These are phyloP conservation scores for Stereocaulon alpinum DNA, from an alignment of 495 filamentous ascomycete species.

Conservation along the genomic window DNA sequence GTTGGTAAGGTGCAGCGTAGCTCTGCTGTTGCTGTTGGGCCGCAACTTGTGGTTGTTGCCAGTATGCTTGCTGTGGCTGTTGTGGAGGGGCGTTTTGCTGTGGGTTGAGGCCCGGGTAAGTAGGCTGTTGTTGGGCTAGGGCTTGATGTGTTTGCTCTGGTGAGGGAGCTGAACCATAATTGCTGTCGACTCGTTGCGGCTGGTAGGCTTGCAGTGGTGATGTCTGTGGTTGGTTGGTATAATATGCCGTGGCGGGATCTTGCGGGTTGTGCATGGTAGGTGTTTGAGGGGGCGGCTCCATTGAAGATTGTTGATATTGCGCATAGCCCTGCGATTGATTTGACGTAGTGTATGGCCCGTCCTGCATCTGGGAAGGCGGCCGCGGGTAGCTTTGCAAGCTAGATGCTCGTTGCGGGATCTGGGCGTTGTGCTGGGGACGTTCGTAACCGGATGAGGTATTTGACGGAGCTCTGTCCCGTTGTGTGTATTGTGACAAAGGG, in stretches of 20 bases:
- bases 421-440: constrained; percentile 14
- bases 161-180: constrained; percentile 12
- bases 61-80: constrained; percentile 24
- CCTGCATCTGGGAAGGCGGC: constrained; percentile 10
- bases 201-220: constrained; percentile 22
- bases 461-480: constrained; percentile 21
- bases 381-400: constrained; percentile 18
- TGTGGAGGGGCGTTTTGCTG: constrained; percentile 29
- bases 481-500: constrained; percentile 21
- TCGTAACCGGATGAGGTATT: constrained; percentile 22
- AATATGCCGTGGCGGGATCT: constrained; percentile 17
- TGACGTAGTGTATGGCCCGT: constrained; percentile 11
- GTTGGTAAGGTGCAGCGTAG: constrained; percentile 25
- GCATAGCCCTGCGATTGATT: constrained; percentile 16
- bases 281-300: constrained; percentile 18
- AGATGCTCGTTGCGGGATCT: constrained; percentile 21
- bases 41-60: constrained; percentile 16
- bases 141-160: constrained; percentile 15
- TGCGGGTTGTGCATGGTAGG: constrained; percentile 8
- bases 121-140: constrained; percentile 26
- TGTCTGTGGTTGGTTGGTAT: constrained; percentile 16
- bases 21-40: constrained; percentile 18
- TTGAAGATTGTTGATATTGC: constrained; percentile 11
- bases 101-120: constrained; percentile 3
- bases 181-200: constrained; percentile 10